Conservation (phyloP, 805 yeast genomes). For the Lipomyces spencermartinsiae region DNA sequence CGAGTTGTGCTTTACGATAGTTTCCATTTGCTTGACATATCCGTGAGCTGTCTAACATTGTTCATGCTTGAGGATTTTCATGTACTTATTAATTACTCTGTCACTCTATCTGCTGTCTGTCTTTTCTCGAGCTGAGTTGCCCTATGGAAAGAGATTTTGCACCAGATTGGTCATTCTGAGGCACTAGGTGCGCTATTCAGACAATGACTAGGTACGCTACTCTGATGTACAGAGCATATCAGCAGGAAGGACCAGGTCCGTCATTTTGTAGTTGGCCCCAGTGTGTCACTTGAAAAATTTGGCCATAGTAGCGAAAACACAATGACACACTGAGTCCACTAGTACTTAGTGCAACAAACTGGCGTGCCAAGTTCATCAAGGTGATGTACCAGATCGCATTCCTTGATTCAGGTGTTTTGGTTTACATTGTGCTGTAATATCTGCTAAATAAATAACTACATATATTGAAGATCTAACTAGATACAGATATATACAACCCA, state of each 20-base stretch:
- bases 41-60: too few species aligned
- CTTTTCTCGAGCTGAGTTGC: too few species aligned
- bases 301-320: neutral
- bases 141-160: conserved; percentile 1
- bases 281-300: neutral
- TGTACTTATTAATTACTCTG: too few species aligned
- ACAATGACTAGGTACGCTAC: neutral
- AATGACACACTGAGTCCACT: neutral
- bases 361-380: neutral
- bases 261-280: neutral
- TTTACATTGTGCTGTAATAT: neutral
- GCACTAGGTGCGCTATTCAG: conserved; percentile 1
- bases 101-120: too few species aligned
- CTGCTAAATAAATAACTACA: neutral
- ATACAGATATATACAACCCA: neutral
- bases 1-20: too few species aligned
- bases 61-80: too few species aligned
- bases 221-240: neutral
- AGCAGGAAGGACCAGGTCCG: neutral
- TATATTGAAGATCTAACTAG: neutral
- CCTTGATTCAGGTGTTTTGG: neutral
- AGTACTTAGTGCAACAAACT: conserved; percentile 1
- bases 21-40: too few species aligned
- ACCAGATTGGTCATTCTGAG: neutral
- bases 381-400: neutral